Conservation (phyloP, 139 green algal genomes). For the Closterium sp. region DNA sequence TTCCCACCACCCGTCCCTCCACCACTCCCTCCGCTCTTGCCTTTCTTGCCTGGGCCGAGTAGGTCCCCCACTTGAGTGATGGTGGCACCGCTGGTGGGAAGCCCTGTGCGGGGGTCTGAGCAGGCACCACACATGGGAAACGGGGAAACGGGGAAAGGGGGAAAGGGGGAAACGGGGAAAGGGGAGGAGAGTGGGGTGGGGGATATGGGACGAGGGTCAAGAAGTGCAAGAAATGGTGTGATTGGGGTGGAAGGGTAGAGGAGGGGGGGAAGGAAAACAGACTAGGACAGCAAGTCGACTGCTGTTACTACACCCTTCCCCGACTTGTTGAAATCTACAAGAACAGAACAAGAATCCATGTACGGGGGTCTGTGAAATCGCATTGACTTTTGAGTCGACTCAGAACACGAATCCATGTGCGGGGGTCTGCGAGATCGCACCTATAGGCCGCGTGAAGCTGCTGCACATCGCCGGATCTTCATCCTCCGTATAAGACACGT, state of each 20-base stretch:
- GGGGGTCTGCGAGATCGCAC: no score
- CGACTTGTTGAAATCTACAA: no score
- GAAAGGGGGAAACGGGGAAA: background rate
- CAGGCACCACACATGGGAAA: background rate
- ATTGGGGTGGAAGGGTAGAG: no score
- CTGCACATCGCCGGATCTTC: background rate
- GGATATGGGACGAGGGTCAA: background rate
- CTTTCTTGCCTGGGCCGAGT: background rate
- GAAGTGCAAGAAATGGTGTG: no score
- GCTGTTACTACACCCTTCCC: no score
- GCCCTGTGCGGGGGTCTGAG: background rate
- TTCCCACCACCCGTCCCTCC: background rate
- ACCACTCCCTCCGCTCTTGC: background rate
- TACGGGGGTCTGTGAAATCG: no score
- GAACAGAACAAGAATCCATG: no score
- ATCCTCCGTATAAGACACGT: background rate
- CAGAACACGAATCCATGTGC: no score
- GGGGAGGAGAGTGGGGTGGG: background rate
- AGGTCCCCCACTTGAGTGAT: background rate
- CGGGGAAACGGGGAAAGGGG: no score
- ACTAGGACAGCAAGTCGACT: no score
- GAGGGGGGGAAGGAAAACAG: no score
- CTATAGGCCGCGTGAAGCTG: background rate
- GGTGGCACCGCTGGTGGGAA: background rate
- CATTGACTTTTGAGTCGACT: no score